phyloP scores from a whole-genome alignment of 176 grass and related monocot species.

The Musa troglodytarum region DNA sequence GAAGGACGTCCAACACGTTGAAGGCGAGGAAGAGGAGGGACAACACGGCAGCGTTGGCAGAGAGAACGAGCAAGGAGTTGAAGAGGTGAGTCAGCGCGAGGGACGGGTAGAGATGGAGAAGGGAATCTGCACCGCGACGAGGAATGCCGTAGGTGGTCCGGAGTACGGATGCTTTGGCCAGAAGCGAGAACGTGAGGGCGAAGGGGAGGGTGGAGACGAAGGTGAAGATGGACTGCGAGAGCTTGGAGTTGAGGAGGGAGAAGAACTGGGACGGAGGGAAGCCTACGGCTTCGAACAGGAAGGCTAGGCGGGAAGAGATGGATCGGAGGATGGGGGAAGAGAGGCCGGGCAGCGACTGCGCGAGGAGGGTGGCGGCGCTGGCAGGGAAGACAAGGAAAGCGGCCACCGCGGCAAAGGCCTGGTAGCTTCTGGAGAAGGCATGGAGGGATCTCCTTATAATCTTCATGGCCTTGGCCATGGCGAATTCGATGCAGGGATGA shows the following conservation, averaged over 20 bases:
- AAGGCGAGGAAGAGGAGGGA: conserved; percentile 75
- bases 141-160: conserved; percentile 30
- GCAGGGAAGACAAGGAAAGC: conserved; percentile 64
- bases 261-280: conserved; percentile 70
- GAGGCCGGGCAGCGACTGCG: conserved; percentile 22
- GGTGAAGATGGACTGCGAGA: conserved; percentile 65
- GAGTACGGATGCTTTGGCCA: conserved; percentile 67
- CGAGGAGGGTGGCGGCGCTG: conserved; percentile 51
- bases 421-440: conserved; percentile 59
- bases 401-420: conserved; percentile 60
- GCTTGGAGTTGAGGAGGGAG: conserved; percentile 59
- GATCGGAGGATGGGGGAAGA: conserved; percentile 13
- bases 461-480: conserved; percentile 35
- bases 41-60: conserved; percentile 68
- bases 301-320: conserved; percentile 39
- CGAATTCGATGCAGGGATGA: neutral
- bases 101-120: conserved; percentile 40
- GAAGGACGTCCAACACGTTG: conserved; percentile 39
- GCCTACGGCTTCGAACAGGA: conserved; percentile 56
- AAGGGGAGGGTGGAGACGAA: conserved; percentile 51
- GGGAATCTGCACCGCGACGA: conserved; percentile 13
- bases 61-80: conserved; percentile 46
- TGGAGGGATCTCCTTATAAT: conserved; percentile 40
- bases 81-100: conserved; percentile 51
- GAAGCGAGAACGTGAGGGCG: conserved; percentile 52